Base-by-base conservation (phyloP, 176 grass and related monocot genomes). In the Otatea glauca region DNA sequence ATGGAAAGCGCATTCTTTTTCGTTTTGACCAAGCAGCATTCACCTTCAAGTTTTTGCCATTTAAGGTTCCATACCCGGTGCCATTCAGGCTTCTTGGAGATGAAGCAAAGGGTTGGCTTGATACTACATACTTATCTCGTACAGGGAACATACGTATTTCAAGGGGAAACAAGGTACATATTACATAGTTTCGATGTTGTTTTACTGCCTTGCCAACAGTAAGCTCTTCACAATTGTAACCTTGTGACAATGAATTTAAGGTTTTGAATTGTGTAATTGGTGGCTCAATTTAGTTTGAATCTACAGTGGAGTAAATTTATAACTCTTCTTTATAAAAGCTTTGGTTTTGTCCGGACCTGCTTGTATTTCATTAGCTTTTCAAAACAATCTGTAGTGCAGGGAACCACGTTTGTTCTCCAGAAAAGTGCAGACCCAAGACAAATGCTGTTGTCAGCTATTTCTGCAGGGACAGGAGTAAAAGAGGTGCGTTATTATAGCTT, bases 21-120 rank as follows among this genome's bases (percentile, higher is more conserved):
- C 87, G 89, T 71, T 95, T 98, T 89, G 93, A 98, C 80, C 87
- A 83, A 79, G 96, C 96, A 74, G 95, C 92, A 81, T 97, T 97
- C 66, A 65, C 80, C 32, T 90, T 95, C 88, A 98, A 92, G 74
- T 98, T 98, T 88, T 91, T 98, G 71, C 96, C 96, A 84, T 95
- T 98, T 72, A 98, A 98, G 78, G 93, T 98, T 88, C 96, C 93
- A 65, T 98, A 98, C 76, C 96, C 96, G 2, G 96, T 98, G 76
- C 96, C 96, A 43, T 98, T 98, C 69, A 90, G 80, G 65, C 92
- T 98, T 80, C 92, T 98, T 44, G 93, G 96, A 84, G 96, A 98
- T 70, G 93, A 98, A 89, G 96, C 91, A 12, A 98, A 98, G 83
- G 93, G 96, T 86, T 98, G 93, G 93, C 87, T 98, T 76, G 96